A percentile compares a stretch with the other conserved stretches of the same genome.
phyloP scores from a whole-genome alignment of 2,329 filamentous ascomycete species.

The Cordyceps tenuipes region DNA sequence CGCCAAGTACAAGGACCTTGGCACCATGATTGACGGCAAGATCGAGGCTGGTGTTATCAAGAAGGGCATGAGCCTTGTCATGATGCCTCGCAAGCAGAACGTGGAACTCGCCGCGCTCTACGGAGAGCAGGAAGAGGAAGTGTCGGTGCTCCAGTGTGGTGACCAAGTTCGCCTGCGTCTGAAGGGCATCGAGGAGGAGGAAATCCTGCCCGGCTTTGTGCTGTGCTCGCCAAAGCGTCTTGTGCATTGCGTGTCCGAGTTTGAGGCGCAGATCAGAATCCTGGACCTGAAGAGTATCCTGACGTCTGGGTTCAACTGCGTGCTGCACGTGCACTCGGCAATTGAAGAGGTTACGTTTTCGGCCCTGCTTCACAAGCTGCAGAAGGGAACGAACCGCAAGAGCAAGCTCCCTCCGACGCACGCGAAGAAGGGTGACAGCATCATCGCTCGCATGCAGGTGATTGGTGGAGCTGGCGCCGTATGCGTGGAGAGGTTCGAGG shows the following conservation, averaged over 20 bases:
- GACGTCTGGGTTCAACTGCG: constrained; percentile 92
- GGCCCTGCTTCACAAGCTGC: constrained; percentile 81
- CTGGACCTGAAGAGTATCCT: constrained; percentile 92
- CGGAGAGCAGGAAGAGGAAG: constrained; percentile 93
- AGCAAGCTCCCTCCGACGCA: constrained; percentile 91
- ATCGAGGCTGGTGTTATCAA: constrained; percentile 91
- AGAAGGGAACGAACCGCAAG: constrained; percentile 89
- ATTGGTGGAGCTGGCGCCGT: constrained; percentile 78
- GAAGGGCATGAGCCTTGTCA: constrained; percentile 75
- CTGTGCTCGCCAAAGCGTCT: constrained; percentile 90
- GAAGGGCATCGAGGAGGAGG: constrained; percentile 94
- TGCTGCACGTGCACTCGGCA: constrained; percentile 92
- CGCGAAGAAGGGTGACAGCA: constrained; percentile 70
- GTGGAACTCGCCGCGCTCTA: constrained; percentile 80
- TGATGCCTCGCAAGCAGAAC: constrained; percentile 91
- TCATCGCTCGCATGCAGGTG: constrained; percentile 86
- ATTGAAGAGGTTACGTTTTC: constrained; percentile 96
- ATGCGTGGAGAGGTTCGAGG: constrained; percentile 90
- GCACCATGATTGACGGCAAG: constrained; percentile 96
- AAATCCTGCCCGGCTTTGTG: constrained; percentile 90
- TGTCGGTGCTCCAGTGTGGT: constrained; percentile 72
- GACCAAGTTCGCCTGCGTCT: constrained; percentile 91
- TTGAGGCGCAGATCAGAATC: constrained; percentile 95
- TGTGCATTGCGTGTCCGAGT: constrained; percentile 80
- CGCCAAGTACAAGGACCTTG: constrained; percentile 94